Evolutionary conservation across 2,329 filamentous ascomycete genomes (phyloP).

Genomic region (Rosellinia necatrix): DNA sequence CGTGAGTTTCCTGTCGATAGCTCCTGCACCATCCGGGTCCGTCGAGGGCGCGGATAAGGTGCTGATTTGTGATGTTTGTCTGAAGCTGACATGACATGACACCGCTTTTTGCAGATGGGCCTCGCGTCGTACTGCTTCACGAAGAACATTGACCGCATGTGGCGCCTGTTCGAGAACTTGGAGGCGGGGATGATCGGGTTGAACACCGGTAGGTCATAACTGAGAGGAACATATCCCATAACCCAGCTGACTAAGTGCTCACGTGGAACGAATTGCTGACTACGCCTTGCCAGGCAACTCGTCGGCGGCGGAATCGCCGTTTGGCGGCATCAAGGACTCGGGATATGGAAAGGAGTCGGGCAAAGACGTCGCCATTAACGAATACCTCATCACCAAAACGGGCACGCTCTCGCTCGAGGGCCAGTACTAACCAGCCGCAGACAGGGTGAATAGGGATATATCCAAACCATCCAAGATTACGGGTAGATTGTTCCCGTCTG

Average conservation of each 20-base stretch:
- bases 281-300: conserved; percentile 38
- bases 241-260: not conserved
- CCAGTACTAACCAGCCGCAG: conserved; percentile 36
- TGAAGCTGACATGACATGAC: not conserved
- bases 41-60: not conserved
- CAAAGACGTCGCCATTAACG: conserved; percentile 53
- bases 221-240: too few species aligned
- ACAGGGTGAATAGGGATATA: not conserved
- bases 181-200: conserved; percentile 57
- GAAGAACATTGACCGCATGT: conserved; percentile 61
- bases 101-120: conserved; percentile 51
- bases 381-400: conserved; percentile 52
- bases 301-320: conserved; percentile 50
- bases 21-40: too few species aligned
- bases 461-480: not conserved
- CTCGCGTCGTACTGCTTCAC: conserved; percentile 63
- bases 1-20: conserved; percentile 23
- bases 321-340: conserved; percentile 55
- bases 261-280: not conserved
- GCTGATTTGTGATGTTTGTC: not conserved
- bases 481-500: not conserved
- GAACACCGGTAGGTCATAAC: conserved; percentile 49
- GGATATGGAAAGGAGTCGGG: conserved; percentile 54
- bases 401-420: conserved; percentile 50
- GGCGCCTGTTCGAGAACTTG: conserved; percentile 62